Conservation (phyloP, 495 filamentous ascomycete genomes). For the Cryomyces antarcticus region DNA sequence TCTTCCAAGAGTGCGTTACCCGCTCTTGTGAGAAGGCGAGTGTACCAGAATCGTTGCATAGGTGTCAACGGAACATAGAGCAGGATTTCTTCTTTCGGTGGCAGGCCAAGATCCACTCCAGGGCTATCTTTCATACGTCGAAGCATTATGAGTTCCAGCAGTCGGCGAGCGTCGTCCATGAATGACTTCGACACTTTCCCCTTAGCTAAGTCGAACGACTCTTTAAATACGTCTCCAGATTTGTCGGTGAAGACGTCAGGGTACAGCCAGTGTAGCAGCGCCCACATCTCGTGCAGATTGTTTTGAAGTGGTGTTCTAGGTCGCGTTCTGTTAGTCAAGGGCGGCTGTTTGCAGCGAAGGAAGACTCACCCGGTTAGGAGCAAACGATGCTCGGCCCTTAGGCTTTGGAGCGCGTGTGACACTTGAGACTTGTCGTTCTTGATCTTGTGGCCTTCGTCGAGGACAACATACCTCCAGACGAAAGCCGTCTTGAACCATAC, state of each 20-base stretch:
- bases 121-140: constrained; percentile 40
- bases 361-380: constrained; percentile 30
- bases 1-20: constrained; percentile 32
- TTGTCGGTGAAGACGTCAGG: constrained; percentile 37
- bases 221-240: constrained; percentile 30
- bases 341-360: constrained; percentile 2
- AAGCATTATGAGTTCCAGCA: constrained; percentile 43
- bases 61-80: constrained; percentile 40
- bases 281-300: constrained; percentile 41
- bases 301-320: constrained; percentile 40
- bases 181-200: constrained; percentile 34
- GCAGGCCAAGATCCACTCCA: constrained; percentile 35
- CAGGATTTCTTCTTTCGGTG: constrained; percentile 36
- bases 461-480: constrained; percentile 35
- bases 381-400: constrained; percentile 35
- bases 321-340: not conserved
- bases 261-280: constrained; percentile 40
- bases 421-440: constrained; percentile 34
- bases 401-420: constrained; percentile 27
- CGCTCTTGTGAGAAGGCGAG: constrained; percentile 33
- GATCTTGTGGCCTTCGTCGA: constrained; percentile 41
- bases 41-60: constrained; percentile 43
- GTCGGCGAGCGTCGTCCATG: constrained; percentile 28
- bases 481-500: constrained; percentile 38
- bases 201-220: constrained; percentile 35